These are phyloP conservation scores for Hymenoscyphus linearis DNA, from an alignment of 2,329 filamentous ascomycete species.

Conservation along the genomic window DNA sequence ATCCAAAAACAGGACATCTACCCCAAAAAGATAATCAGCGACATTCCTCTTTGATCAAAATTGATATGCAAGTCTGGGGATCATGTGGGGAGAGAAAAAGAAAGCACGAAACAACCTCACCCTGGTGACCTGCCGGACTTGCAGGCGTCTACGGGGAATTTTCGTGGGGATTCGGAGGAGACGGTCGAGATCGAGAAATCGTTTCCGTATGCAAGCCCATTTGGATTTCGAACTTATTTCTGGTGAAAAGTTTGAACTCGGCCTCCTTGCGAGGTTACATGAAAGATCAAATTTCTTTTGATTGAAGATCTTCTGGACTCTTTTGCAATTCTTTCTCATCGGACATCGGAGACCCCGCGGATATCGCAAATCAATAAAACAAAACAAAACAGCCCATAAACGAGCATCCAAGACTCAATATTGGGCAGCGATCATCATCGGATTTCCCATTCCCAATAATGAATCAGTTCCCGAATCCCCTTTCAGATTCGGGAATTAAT, in stretches of 20 bases:
- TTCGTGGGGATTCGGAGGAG: not conserved
- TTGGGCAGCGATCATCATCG: not conserved
- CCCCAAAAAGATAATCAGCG: not conserved
- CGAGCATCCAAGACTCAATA: not conserved
- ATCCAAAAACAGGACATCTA: not conserved
- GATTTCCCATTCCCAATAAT: not conserved
- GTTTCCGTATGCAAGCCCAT: not conserved
- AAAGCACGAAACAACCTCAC: not conserved
- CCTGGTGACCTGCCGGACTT: not conserved
- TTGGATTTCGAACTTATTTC: not conserved
- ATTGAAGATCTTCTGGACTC: not conserved
- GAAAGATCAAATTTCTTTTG: not conserved
- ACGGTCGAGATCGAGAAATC: not conserved
- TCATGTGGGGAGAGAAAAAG: no score
- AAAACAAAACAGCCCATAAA: not conserved
- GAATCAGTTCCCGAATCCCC: not conserved
- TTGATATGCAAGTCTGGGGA: not conserved
- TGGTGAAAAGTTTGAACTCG: not conserved
- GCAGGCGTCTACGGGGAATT: not conserved
- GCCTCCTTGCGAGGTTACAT: not conserved
- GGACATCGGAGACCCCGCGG: not conserved
- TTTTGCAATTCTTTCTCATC: not conserved
- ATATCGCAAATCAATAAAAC: not conserved
- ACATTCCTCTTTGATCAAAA: not conserved
- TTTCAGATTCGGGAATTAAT: not conserved